These are phyloP conservation scores for Beauveria sp. DNA, from an alignment of 2,329 filamentous ascomycete species.

Conservation along the genomic window DNA sequence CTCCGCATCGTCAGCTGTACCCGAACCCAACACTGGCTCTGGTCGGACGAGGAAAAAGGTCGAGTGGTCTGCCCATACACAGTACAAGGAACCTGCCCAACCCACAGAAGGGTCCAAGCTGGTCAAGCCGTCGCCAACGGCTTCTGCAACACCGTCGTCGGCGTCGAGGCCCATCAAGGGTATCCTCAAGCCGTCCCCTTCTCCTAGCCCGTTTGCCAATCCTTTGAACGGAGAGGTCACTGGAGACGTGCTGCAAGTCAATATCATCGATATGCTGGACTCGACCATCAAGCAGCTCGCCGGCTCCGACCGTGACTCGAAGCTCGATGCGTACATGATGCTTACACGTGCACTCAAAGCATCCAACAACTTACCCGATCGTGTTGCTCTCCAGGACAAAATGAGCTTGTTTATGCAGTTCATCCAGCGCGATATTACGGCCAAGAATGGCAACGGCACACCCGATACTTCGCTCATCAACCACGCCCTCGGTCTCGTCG, in stretches of 20 bases:
- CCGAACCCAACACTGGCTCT: conserved; percentile 35
- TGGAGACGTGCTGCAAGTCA: conserved; percentile 33
- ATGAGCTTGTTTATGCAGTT: conserved; percentile 72
- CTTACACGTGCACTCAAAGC: conserved; percentile 68
- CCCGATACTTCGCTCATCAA: conserved; percentile 64
- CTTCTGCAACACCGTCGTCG: conserved; percentile 29
- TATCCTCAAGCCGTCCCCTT: conserved; percentile 69
- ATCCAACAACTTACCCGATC: conserved; percentile 74
- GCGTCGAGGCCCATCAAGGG: conserved; percentile 45
- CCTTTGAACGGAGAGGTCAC: conserved; percentile 34
- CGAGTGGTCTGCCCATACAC: conserved; percentile 48
- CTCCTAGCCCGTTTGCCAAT: conserved; percentile 36
- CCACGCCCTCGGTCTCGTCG: conserved; percentile 70
- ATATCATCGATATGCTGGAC: conserved; percentile 73
- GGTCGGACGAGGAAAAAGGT: conserved; percentile 44
- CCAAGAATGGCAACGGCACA: conserved; percentile 46
- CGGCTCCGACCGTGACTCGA: conserved; percentile 61
- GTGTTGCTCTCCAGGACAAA: conserved; percentile 64
- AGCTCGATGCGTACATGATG: conserved; percentile 79
- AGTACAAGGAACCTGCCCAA: conserved; percentile 47
- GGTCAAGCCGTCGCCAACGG: conserved; percentile 31
- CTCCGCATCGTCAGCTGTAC: conserved; percentile 35
- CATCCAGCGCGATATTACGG: conserved; percentile 71
- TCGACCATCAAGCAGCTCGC: conserved; percentile 77
- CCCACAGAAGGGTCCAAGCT: conserved; percentile 32